Evolutionary conservation across 1,284 basidiomycete species (phyloP), one percentile per base, ranked within the genome.

Genomic region (Pseudomicrostroma phylloplanum): DNA sequence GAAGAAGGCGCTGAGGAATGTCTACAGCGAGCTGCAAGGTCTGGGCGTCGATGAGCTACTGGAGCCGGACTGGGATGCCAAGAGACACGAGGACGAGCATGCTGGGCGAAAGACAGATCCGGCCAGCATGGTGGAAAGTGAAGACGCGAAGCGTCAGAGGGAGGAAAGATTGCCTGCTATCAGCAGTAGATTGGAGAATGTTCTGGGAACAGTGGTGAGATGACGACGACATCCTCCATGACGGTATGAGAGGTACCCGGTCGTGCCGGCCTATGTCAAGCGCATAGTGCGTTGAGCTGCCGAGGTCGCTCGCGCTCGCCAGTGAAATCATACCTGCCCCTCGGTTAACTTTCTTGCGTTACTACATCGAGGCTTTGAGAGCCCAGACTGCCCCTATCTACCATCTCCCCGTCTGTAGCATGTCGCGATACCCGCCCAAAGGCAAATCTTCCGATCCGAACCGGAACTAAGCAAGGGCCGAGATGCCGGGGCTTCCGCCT

Each of bases 1-100:
- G 6, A n/a, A 21, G 6, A 6, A 21, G 17, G 12, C 6, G 4
- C 17, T 21, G 21, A 19, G 51, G 7, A 23, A 8, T 19, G 2
- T 54, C 3, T 25, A 23, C 51, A 54, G 13, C 13, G 51, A 54
- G 17, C 13, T 54, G 13, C 4, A 54, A 6, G 6, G 21, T 15
- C 21, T 54, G 21, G 25, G 26, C 51, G 51, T 54, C 6, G 51
- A 54, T 6, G 25, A 23, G 17, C 51, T 54, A 25, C 51, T 54
- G 21, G 51, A 26, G 21, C 51, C 51, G 51, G 51, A 54, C 51
- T 54, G 51, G 51, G 51, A 54, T 8, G 51, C 51, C 13, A 54
- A 25, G 51, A 19, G 13, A 25, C 51, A 54, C 51, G 51, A 21
- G 51, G 25, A 15, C 7, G 51, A 54, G 51, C 21, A 54, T 54